Conservation (phyloP, 805 yeast genomes). For the Candida silvicultrix region DNA sequence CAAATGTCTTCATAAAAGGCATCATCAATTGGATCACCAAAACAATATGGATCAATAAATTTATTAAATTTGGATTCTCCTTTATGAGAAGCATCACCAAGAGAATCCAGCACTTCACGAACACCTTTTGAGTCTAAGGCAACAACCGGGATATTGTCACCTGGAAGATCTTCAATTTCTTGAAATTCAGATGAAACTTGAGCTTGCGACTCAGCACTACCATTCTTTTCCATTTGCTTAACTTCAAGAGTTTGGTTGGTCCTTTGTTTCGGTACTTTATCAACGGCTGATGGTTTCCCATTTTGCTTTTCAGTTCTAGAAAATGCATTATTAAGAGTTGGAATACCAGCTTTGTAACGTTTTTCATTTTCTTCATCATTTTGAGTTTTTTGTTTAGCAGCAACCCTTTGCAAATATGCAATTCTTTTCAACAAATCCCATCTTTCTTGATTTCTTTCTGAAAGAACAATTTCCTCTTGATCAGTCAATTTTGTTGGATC, state of each 20-base stretch:
- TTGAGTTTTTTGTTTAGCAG: conserved; percentile 41
- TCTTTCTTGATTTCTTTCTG: conserved; percentile 46
- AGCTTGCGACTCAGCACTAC: not conserved
- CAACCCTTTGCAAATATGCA: conserved; percentile 61
- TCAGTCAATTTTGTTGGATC: conserved; percentile 25
- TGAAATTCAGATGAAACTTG: conserved; percentile 1
- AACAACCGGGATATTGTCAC: conserved; percentile 31
- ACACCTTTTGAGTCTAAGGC: conserved; percentile 38
- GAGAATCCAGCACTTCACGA: conserved; percentile 30
- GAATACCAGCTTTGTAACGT: conserved; percentile 20
- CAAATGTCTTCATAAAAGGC: conserved; percentile 81
- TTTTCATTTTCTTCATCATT: conserved; percentile 33
- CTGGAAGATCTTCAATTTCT: conserved; percentile 18
- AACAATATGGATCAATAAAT: conserved; percentile 81
- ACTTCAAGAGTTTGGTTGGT: not conserved
- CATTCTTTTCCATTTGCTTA: not conserved
- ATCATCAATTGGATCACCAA: conserved; percentile 82
- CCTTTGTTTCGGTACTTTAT: not conserved
- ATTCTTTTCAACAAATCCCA: conserved; percentile 70
- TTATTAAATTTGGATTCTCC: conserved; percentile 25
- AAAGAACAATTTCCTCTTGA: conserved; percentile 32
- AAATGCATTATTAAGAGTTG: conserved; percentile 1
- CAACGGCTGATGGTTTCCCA: conserved; percentile 8
- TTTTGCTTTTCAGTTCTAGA: conserved; percentile 23
- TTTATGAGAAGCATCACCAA: conserved; percentile 29